Percentiles rank a stretch among this genome's conserved stretches.
These are phyloP conservation scores for Emmonsiellopsis sp. DNA, from an alignment of 2,329 filamentous ascomycete species.

Conservation along the genomic window DNA sequence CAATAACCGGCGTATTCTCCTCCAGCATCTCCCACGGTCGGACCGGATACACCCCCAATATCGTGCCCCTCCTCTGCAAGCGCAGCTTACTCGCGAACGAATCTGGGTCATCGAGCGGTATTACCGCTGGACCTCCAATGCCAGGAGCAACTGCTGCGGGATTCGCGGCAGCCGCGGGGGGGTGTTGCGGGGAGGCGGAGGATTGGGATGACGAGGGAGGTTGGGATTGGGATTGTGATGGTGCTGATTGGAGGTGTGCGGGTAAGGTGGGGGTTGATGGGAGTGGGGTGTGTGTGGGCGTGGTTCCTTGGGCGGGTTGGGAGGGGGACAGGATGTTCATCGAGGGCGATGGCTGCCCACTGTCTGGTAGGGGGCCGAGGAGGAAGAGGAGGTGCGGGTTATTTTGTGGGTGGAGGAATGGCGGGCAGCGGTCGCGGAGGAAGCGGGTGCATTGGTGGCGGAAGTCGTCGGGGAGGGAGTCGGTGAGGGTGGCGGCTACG, in stretches of 20 bases:
- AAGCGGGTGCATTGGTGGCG: conserved; percentile 34
- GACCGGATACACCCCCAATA: conserved; percentile 26
- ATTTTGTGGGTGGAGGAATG: conserved; percentile 29
- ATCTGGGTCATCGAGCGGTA: conserved; percentile 19
- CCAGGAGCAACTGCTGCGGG: too few species aligned
- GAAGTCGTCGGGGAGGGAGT: conserved; percentile 36
- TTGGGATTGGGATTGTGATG: background rate
- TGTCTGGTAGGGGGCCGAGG: conserved; percentile 30
- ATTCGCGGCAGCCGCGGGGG: background rate
- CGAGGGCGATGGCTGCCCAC: conserved; percentile 6
- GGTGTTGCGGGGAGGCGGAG: background rate
- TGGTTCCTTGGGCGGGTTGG: conserved; percentile 3
- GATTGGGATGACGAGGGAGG: too few species aligned
- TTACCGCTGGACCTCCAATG: conserved; percentile 3
- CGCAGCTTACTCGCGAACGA: conserved; percentile 25
- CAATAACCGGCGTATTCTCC: conserved; percentile 35
- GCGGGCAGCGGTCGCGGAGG: conserved; percentile 33
- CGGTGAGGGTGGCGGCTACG: conserved; percentile 36
- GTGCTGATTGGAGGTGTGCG: background rate
- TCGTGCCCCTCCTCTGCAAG: conserved; percentile 28
- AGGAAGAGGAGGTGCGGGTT: conserved; percentile 33
- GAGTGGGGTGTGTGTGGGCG: background rate
- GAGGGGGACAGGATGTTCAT: conserved; percentile 4
- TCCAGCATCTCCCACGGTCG: conserved; percentile 38
- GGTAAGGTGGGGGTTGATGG: background rate